These are phyloP conservation scores for Camellia granthamiana DNA, from an alignment of 148 eudicot genomes.

Conservation along the genomic window DNA sequence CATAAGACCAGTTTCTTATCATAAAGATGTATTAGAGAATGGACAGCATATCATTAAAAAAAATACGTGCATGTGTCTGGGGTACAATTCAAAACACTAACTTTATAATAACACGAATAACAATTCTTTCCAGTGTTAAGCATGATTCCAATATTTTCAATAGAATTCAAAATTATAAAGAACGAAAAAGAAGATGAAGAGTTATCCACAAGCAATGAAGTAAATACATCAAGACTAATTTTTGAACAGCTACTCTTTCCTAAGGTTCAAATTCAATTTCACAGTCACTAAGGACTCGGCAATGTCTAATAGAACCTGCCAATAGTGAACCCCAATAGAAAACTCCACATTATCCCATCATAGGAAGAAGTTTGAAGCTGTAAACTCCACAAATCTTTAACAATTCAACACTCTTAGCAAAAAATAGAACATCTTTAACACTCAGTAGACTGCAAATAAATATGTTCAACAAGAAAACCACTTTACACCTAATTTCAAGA, in stretches of 20 bases:
- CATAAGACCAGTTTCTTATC: not conserved
- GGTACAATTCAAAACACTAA: no score
- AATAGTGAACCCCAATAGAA: not conserved
- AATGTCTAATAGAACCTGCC: not conserved
- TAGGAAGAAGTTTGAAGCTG: slow-evolving; percentile 5
- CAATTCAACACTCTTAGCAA: not conserved
- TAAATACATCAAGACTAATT: not conserved
- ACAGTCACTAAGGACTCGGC: not conserved
- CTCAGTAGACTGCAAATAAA: not conserved
- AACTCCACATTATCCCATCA: not conserved
- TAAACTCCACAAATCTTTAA: no score
- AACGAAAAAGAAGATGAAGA: no score
- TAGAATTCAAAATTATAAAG: no score
- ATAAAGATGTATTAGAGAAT: no score
- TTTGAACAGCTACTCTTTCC: not conserved
- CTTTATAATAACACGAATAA: no score
- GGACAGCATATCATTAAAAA: no score
- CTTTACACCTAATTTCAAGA: not conserved
- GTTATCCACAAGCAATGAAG: no score
- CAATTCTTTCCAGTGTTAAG: no score
- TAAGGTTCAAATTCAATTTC: not conserved
- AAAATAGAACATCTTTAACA: not conserved
- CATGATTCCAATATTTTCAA: no score
- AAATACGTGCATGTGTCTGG: no score
- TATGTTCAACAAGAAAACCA: not conserved